Percentiles rank a stretch among this genome's conserved stretches.
These are phyloP conservation scores for Lycium barbarum DNA, from an alignment of 257 asterid species.

Conservation along the genomic window DNA sequence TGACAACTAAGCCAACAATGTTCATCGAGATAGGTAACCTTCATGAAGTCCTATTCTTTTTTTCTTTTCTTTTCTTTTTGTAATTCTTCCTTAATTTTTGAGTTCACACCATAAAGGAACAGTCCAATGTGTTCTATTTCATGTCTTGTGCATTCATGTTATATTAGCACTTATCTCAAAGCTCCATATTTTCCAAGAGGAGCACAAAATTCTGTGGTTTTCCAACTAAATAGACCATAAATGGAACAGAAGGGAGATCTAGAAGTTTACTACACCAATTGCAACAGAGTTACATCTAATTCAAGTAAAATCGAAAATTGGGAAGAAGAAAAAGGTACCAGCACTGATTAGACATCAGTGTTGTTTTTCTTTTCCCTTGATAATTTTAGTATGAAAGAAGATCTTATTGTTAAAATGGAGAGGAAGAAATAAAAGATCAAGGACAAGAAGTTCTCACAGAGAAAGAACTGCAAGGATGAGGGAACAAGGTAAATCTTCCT, in stretches of 20 bases:
- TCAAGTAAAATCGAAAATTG: neutral
- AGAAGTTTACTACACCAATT: conserved; percentile 16
- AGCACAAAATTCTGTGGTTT: neutral
- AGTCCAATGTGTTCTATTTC: neutral
- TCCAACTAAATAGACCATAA: neutral
- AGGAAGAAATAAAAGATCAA: conserved; percentile 4
- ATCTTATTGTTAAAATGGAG: neutral
- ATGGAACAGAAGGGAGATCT: conserved; percentile 17
- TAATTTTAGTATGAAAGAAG: neutral
- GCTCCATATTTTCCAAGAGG: neutral
- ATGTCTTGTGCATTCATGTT: neutral
- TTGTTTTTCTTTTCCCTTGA: neutral
- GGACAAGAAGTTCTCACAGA: neutral
- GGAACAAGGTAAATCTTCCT: conserved; percentile 14
- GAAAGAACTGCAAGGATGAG: conserved; percentile 16
- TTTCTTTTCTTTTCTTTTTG: neutral
- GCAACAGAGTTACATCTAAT: neutral
- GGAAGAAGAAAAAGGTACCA: neutral
- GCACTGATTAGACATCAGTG: conserved; percentile 2
- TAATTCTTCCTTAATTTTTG: neutral
- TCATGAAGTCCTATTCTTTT: neutral
- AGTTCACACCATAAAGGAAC: neutral
- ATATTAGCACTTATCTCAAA: neutral
- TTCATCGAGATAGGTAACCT: conserved; percentile 82
- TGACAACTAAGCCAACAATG: conserved; percentile 88